Evolutionary conservation across 1,284 basidiomycete species (phyloP), one percentile per base, ranked within the genome.

Genomic region (Tranzscheliella williamsii): DNA sequence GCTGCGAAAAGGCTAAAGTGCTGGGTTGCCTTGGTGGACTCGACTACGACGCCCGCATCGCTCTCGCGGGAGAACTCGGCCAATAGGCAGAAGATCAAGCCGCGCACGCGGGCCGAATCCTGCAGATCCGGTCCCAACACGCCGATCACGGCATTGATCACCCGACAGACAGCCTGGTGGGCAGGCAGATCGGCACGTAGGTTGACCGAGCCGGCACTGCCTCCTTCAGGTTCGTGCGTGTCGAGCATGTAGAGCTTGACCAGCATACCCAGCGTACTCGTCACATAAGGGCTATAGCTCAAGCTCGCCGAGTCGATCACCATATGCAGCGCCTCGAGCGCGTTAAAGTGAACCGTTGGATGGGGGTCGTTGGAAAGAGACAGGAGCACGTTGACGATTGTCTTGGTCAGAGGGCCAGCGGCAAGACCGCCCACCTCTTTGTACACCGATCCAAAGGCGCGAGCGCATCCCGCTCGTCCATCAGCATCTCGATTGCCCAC

Each of bases 1-100:
- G 89, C 86, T 0, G 91, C 88, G 69, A 98, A 97, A 85, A 99
- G 92, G 24, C 95, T 83, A 80, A 97, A 88, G 76, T 97, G 93
- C 74, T 98, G 94, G 16, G 91, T 87, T 73, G 92, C 94, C 78
- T 89, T 90, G 79, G 96, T 92, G 1, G 92, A 91, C 76, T 98
- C 92, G 5, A 96, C 89, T 21, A 87, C 84, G 41, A 94, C 86
- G 0, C 88, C 87, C 67, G 94, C 90, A 67, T 96, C 91, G 3
- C 41, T 27, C 73, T 98, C 93, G 30, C 84, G 79, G 3, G 86
- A 86, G 70, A 97, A 90, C 71, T 93, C 88, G 55, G 86, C 84
- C 1, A 97, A 87, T 7, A 98, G 84, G 66, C 90, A 86, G 43
- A 94, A 84, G 16, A 96, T 84, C 12, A 96, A 81, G 3, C 85